phyloP scores from a whole-genome alignment of 352 stramenopile genomes.

The Pythium scleroteichum region DNA sequence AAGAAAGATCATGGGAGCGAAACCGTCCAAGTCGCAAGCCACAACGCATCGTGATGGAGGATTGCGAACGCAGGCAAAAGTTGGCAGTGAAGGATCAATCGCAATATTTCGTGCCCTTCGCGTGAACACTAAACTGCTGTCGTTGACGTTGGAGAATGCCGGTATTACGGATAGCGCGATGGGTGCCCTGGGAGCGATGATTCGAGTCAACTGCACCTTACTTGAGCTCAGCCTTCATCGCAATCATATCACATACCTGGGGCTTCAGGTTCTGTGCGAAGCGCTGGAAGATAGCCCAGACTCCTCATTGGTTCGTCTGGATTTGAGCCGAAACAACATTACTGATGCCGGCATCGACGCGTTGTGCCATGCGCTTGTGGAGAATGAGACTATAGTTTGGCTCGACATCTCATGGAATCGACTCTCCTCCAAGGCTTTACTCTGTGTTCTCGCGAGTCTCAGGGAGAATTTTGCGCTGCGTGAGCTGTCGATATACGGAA shows the following conservation, averaged over 20 bases:
- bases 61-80: constrained; percentile 1
- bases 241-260: constrained; percentile 55
- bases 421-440: constrained; percentile 42
- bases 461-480: constrained; percentile 64
- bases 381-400: constrained; percentile 73
- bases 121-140: constrained; percentile 47
- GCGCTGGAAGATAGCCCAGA: constrained; percentile 64
- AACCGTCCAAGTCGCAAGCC: no score
- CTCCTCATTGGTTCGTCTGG: constrained; percentile 53
- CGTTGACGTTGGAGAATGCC: constrained; percentile 49
- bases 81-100: constrained; percentile 35
- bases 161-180: constrained; percentile 53
- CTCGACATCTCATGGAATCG: constrained; percentile 74
- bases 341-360: constrained; percentile 38
- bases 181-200: constrained; percentile 55
- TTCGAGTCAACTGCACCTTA: constrained; percentile 60
- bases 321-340: constrained; percentile 64
- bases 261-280: constrained; percentile 50
- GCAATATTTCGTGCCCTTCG: constrained; percentile 57
- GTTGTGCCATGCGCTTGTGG: constrained; percentile 46
- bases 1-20: no score
- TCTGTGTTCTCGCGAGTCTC: constrained; percentile 42
- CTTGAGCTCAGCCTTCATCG: constrained; percentile 49
- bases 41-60: no score
- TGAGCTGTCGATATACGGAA: constrained; percentile 47